These are phyloP conservation scores for Gamarada debralockiae DNA, from an alignment of 495 filamentous ascomycete genomes.

Conservation along the genomic window DNA sequence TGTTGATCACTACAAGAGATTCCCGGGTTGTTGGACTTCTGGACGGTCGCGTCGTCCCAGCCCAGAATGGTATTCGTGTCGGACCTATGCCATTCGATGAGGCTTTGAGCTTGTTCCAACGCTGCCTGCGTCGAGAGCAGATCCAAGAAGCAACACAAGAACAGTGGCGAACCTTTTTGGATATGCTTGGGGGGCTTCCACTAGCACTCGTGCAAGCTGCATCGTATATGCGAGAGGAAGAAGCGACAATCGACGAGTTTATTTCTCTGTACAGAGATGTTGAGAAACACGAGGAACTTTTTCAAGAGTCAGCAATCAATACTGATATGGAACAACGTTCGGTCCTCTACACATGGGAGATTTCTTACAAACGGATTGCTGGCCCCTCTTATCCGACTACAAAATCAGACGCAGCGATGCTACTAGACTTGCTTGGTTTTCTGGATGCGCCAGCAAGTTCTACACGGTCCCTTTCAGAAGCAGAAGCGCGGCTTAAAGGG, in stretches of 20 bases:
- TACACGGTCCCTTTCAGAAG: neutral
- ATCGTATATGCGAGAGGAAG: neutral
- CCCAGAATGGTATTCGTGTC: no score
- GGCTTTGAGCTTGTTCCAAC: no score
- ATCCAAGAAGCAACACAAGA: neutral
- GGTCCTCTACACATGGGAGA: neutral
- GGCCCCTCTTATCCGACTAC: neutral
- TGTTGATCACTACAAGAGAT: no score
- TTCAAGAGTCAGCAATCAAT: neutral
- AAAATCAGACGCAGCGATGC: neutral
- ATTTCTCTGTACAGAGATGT: no score
- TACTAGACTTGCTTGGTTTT: conserved; percentile 3
- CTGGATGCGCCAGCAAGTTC: neutral
- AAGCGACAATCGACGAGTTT: neutral
- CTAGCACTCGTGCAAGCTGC: neutral
- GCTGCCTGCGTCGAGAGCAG: neutral
- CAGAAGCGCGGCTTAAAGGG: neutral
- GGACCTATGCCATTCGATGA: no score
- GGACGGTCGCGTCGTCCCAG: no score
- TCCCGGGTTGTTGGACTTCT: no score
- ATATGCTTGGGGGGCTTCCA: neutral
- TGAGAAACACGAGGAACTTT: no score
- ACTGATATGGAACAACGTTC: no score
- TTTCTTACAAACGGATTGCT: neutral
- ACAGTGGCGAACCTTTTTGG: neutral